Evolutionary conservation across 495 filamentous ascomycete genomes (phyloP), one percentile per base, ranked within the genome.

Genomic region (Trichoderma orchidacearum): DNA sequence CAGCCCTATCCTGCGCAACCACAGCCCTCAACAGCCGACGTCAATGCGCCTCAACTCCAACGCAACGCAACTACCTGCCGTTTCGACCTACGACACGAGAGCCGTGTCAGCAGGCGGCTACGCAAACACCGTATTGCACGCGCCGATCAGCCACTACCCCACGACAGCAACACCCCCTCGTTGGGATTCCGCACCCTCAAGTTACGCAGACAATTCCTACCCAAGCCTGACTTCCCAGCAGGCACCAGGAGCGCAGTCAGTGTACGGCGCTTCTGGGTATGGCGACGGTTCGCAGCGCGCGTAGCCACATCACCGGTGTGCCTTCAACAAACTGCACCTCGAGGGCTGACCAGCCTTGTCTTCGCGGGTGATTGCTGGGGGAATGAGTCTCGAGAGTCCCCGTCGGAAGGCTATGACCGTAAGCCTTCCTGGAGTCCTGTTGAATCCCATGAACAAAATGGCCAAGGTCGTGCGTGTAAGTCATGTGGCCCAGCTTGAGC

Each of bases 251-350:
- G 41, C 21, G 7, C 64, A 66, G 18, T 67, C 69, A 61, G 69
- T 72, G 52, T 77, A 75, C 51, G 68, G 70, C 30, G 58, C 64
- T 32, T 63, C 68, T 34, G 58, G 65, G 6, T 77, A 75, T 56
- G 69, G 67, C 36, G 70, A 72, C 28, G 68, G 72, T 32, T 62
- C 61, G 5, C 68, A 71, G 34, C 70, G 72, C 58, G 68, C 72
- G 55, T 75, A 70, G 60, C n/a, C n/a, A n/a, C n/a, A n/a, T n/a
- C n/a, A n/a, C n/a, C n/a, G n/a, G n/a, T n/a, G n/a, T n/a, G n/a
- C n/a, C n/a, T n/a, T n/a, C n/a, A n/a, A n/a, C n/a, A n/a, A n/a
- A n/a, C n/a, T n/a, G n/a, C n/a, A n/a, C n/a, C n/a, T n/a, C n/a
- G n/a, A n/a, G n/a, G n/a, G n/a, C n/a, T n/a, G n/a, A n/a, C n/a